Base-by-base conservation (phyloP, 768 basidiomycete species). In the Kwoniella botswanensis region DNA sequence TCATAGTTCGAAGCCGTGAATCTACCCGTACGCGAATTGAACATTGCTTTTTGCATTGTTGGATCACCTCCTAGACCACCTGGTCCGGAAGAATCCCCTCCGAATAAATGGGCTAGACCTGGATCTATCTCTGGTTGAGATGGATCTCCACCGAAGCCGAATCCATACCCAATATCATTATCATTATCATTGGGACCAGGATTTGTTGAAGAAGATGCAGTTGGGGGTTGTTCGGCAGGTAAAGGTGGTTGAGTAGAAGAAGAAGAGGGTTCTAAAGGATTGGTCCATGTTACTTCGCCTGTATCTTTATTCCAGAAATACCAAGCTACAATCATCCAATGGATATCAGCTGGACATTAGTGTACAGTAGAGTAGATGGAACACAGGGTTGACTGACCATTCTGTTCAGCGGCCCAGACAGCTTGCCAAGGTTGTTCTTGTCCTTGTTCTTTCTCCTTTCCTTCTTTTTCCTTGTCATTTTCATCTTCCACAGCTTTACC, bases 231-330 rank as follows among this genome's bases (percentile, higher is more conserved):
- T 35, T 58, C 65, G 35, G 42, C 24, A 4, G 65, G 69, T 21
- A 62, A 46, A 18, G 64, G 74, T 5, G 65, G 68, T 54, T 56
- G 52, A 35, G 21, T 17, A 1, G 50, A 44, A 15, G 73, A 10
- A 4, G 72, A 17, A 3, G 35, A 35, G 35, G 78, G 73, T 26
- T 73, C 74, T 15, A 83, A 71, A 17, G 82, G 82, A 62, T 83
- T 83, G 56, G 76, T 79, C 82, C 82, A 83, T 70, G 81, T 80
- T 11, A 80, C 79, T 65, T 78, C 79, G 65, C 77, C 75, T 18
- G 79, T 79, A 11, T 65, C 63, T 15, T 78, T 69, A 65, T 83
- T 83, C 82, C 82, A 83, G 66, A 83, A 83, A 68, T 83, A 83
- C 73, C 80, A 83, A 1, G 82, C 82, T 83, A 56, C 13, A 18